Evolutionary conservation across 2,329 filamentous ascomycete genomes (phyloP), one percentile per base, ranked within the genome.

Genomic region (Escovopsis sp.): DNA sequence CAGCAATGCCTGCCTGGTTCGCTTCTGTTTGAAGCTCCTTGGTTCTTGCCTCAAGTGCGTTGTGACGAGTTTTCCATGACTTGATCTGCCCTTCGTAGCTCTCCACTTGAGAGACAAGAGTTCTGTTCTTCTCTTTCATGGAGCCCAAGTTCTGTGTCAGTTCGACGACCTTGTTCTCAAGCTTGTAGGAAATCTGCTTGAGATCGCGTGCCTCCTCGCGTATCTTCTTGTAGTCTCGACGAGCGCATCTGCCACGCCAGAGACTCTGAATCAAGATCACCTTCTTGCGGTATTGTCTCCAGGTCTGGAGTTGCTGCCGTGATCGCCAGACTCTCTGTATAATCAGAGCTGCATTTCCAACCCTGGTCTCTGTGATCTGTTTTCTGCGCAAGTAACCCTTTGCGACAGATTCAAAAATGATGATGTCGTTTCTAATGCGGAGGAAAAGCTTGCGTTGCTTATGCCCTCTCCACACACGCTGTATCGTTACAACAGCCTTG

Each of bases 141-240:
- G 85, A 79, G 45, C 90, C 87, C 48, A 98, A 62, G 34, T 80
- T 84, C 58, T 98, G 90, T 1, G 90, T 98, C 51, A 98, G 72
- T 63, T 98, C 90, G 43, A 98, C 85, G 43, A 98, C 90, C 75
- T 98, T 98, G 71, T 98, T 96, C 60, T 98, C 90, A 49, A 98
- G 67, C 67, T 94, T 96, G 69, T 98, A 98, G 3, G 90, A 96
- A 48, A 98, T 98, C 60, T 96, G 88, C 69, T 96, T 96, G 56
- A 98, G 73, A 65, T 98, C 92, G 53, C 90, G 82, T 45, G 90
- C 90, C 61, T 98, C 90, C 60, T 94, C 87, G 46, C 90, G 84
- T 41, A 93, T 64, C 48, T 67, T 76, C 73, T 94, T 96, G 69
- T 98, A 98, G 33, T 74, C 77, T 45, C 70, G 74, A 45, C 90